Conservation (phyloP, 768 basidiomycete species). For the Pisolithus microcarpus region DNA sequence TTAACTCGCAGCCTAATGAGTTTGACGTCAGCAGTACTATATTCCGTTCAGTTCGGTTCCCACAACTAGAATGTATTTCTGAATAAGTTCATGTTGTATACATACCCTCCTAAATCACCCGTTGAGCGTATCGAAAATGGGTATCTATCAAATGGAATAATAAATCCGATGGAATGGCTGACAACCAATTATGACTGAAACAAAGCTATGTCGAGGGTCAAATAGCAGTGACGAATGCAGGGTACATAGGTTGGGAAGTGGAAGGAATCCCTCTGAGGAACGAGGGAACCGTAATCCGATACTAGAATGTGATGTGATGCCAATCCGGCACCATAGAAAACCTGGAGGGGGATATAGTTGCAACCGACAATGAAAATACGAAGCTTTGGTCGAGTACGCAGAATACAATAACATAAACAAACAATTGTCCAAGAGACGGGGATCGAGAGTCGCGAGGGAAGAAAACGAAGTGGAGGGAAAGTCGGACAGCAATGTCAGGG, state of each 20-base stretch:
- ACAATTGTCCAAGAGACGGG: background rate
- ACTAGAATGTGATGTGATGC: background rate
- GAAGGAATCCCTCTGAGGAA: background rate
- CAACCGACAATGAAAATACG: background rate
- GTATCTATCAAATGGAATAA: constrained; percentile 15
- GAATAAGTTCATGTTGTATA: constrained; percentile 9
- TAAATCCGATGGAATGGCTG: constrained; percentile 1
- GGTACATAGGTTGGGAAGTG: background rate
- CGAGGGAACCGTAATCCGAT: background rate
- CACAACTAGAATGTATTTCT: constrained; percentile 14
- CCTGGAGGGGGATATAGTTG: background rate
- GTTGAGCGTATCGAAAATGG: background rate
- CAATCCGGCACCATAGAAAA: background rate
- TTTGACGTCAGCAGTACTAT: too few species aligned
- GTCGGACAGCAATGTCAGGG: constrained; percentile 6
- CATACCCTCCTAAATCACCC: constrained; percentile 3
- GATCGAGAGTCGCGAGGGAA: background rate
- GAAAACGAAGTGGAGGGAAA: constrained; percentile 1
- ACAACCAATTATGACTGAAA: background rate
- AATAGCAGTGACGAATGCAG: background rate
- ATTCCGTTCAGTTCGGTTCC: background rate
- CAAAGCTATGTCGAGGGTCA: background rate
- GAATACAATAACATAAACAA: constrained; percentile 25
- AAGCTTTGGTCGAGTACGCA: constrained; percentile 7
- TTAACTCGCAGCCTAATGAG: too few species aligned